These are phyloP conservation scores for Nyssa sinensis DNA, from an alignment of 148 eudicot species.

Conservation along the genomic window DNA sequence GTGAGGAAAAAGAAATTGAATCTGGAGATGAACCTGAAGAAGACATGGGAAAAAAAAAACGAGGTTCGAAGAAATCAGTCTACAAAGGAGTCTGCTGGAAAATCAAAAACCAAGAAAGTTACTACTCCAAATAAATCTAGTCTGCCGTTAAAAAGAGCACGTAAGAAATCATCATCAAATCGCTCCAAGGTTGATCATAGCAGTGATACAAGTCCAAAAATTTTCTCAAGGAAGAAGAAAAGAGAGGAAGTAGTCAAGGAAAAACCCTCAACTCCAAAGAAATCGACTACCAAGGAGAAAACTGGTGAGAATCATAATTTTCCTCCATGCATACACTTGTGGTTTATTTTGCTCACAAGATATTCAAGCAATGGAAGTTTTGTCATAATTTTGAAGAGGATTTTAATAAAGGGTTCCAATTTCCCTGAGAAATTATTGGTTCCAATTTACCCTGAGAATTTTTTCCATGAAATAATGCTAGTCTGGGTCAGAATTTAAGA, in stretches of 20 bases:
- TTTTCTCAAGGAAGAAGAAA: conserved; percentile 73
- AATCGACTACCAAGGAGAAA: conserved; percentile 56
- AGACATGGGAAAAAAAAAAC: conserved; percentile 38
- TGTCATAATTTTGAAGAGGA: not conserved
- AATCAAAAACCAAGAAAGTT: conserved; percentile 48
- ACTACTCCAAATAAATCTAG: conserved; percentile 45
- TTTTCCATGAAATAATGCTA: not conserved
- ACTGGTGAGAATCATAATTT: conserved; percentile 36
- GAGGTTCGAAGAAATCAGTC: conserved; percentile 47
- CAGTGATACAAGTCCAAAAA: conserved; percentile 57
- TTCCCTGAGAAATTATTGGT: conserved; percentile 5
- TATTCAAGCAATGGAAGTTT: not conserved
- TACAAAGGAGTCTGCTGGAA: conserved; percentile 44
- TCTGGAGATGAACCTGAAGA: conserved; percentile 54
- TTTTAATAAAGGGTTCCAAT: not conserved
- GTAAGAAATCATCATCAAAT: conserved; percentile 51
- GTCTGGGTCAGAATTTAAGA: not conserved
- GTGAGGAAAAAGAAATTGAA: conserved; percentile 33
- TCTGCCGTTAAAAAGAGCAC: conserved; percentile 44
- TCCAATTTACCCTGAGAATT: not conserved
- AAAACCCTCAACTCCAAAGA: conserved; percentile 59
- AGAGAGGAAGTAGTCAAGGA: conserved; percentile 52
- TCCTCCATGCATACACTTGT: no score
- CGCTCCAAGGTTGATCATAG: conserved; percentile 38
- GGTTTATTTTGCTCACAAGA: not conserved